Evolutionary conservation across 2,329 filamentous ascomycete genomes (phyloP).

Genomic region (Aspergillus candidus): DNA sequence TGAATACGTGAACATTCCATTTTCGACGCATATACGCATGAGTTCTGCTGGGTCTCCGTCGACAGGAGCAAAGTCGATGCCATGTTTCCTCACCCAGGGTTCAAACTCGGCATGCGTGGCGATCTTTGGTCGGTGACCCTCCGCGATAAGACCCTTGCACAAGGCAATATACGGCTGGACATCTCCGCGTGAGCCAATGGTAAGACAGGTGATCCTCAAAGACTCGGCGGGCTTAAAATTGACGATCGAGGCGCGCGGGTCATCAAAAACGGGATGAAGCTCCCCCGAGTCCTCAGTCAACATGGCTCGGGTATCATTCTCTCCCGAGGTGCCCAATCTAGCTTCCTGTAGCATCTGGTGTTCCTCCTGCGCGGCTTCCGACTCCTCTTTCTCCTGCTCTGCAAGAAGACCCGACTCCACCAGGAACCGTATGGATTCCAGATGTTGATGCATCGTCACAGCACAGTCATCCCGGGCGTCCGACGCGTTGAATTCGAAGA

Average conservation of each 20-base stretch:
- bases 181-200: constrained; percentile 91
- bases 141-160: constrained; percentile 80
- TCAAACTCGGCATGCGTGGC: constrained; percentile 90
- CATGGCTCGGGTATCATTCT: constrained; percentile 20
- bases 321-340: constrained; percentile 45
- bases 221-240: constrained; percentile 82
- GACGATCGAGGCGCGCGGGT: constrained; percentile 77
- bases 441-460: constrained; percentile 67
- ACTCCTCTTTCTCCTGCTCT: constrained; percentile 63
- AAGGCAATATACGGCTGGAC: constrained; percentile 97
- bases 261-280: constrained; percentile 78
- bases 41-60: constrained; percentile 89
- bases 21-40: constrained; percentile 93
- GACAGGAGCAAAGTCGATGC: constrained; percentile 84
- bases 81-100: constrained; percentile 82
- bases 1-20: constrained; percentile 91
- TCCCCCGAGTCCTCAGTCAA: constrained; percentile 27
- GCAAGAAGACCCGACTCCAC: constrained; percentile 63
- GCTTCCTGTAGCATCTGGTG: constrained; percentile 74
- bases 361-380: constrained; percentile 71
- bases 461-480: constrained; percentile 84
- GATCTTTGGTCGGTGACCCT: constrained; percentile 81
- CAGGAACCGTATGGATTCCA: constrained; percentile 67
- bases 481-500: constrained; percentile 80
- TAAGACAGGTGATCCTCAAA: constrained; percentile 82